Percentiles rank a stretch among this genome's conserved stretches.
phyloP scores from a whole-genome alignment of 768 basidiomycete genomes.

The Lyophyllum atratum region DNA sequence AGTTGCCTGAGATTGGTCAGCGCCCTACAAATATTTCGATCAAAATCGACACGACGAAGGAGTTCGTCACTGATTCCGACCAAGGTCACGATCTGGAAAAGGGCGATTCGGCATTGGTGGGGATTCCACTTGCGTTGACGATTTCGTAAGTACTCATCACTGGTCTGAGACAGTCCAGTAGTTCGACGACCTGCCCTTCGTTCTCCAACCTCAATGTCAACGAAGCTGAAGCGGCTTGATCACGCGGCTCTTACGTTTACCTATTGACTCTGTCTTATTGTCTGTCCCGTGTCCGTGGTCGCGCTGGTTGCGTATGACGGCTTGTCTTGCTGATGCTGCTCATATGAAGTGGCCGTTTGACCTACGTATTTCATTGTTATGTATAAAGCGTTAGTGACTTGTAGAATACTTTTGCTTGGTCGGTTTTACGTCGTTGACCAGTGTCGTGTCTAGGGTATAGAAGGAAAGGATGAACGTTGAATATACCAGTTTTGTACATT shows the following conservation, averaged over 20 bases:
- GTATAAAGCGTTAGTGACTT: constrained; percentile 5
- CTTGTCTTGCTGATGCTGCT: background rate
- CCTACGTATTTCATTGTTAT: constrained; percentile 4
- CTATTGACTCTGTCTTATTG: background rate
- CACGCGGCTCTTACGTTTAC: background rate
- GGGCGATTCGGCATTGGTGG: constrained; percentile 19
- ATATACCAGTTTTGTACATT: background rate
- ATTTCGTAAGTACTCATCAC: background rate
- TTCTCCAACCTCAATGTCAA: constrained; percentile 1
- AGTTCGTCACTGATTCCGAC: constrained; percentile 45
- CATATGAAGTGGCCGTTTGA: background rate
- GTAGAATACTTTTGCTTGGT: constrained; percentile 5
- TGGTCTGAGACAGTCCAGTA: constrained; percentile 3
- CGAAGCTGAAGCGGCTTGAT: background rate
- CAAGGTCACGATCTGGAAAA: constrained; percentile 29
- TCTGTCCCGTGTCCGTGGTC: background rate
- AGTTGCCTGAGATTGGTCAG: constrained; percentile 22
- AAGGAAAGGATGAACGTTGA: background rate
- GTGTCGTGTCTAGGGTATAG: background rate
- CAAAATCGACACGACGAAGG: constrained; percentile 56
- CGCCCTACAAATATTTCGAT: constrained; percentile 51
- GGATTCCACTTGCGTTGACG: background rate
- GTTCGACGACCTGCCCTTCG: constrained; percentile 12
- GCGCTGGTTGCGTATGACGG: constrained; percentile 4
- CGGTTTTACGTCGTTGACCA: background rate